Conservation (phyloP, 768 basidiomycete species). For the Russula emetica region DNA sequence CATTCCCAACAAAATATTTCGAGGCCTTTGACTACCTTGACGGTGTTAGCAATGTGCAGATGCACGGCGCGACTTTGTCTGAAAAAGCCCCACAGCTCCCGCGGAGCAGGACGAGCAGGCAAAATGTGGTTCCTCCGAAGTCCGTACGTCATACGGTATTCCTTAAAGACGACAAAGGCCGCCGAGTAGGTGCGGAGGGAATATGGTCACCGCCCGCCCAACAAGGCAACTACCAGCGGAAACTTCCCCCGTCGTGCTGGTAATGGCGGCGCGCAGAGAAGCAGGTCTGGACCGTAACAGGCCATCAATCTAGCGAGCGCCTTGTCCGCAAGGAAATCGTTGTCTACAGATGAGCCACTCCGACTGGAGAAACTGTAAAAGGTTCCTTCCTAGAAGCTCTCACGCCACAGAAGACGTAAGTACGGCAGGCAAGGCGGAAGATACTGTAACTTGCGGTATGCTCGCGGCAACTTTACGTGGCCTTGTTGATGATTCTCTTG, state of each 20-base stretch:
- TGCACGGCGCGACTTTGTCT: neutral
- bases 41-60: neutral
- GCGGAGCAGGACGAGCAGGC: neutral
- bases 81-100: neutral
- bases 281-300: neutral
- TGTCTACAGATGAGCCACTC: neutral
- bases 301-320: conserved; percentile 1
- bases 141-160: conserved; percentile 10
- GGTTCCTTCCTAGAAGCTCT: conserved; percentile 20
- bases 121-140: neutral
- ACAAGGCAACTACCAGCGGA: conserved; percentile 2
- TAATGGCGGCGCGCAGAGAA: neutral
- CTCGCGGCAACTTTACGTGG: conserved; percentile 14
- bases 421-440: conserved; percentile 6
- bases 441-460: neutral
- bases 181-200: conserved; percentile 3
- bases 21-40: neutral
- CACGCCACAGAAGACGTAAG: conserved; percentile 24
- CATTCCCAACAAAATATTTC: neutral
- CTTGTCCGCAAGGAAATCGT: conserved; percentile 1
- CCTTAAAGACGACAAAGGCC: conserved; percentile 6
- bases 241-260: neutral
- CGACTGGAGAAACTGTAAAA: neutral
- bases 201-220: conserved; percentile 5
- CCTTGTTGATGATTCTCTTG: neutral